These are phyloP conservation scores for Lipomyces yamanashiensis DNA, from an alignment of 805 yeast genomes.

Conservation along the genomic window DNA sequence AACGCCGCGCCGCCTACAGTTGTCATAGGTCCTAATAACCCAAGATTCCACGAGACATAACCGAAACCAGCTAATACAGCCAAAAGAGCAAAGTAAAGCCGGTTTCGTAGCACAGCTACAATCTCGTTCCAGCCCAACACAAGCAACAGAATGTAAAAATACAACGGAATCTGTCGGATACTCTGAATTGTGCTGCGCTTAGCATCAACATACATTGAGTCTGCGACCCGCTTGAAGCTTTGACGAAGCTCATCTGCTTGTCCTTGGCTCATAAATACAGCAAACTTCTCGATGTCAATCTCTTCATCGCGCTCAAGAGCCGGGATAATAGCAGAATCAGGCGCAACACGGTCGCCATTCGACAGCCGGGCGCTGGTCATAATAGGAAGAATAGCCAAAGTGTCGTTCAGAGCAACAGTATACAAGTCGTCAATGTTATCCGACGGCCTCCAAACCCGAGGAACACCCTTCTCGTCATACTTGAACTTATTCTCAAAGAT, in stretches of 20 bases:
- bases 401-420: constrained; percentile 60
- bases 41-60: constrained; percentile 70
- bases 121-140: constrained; percentile 96
- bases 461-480: constrained; percentile 81
- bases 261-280: constrained; percentile 59
- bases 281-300: constrained; percentile 49
- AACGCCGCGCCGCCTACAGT: constrained; percentile 47
- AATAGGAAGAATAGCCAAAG: constrained; percentile 63
- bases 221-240: constrained; percentile 74
- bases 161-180: constrained; percentile 80
- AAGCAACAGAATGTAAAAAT: constrained; percentile 71
- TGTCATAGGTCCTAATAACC: constrained; percentile 76
- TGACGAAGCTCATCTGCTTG: constrained; percentile 62
- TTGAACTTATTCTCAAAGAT: constrained; percentile 81
- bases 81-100: constrained; percentile 63
- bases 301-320: constrained; percentile 31
- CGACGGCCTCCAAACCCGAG: constrained; percentile 76
- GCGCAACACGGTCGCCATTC: constrained; percentile 51
- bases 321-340: constrained; percentile 18
- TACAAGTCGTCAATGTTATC: constrained; percentile 73
- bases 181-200: constrained; percentile 82
- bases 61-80: constrained; percentile 63
- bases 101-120: constrained; percentile 83
- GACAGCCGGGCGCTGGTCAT: constrained; percentile 56
- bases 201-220: constrained; percentile 81